Conservation (phyloP, 2,329 filamentous ascomycete genomes). For the Allantophomopsis cytisporea region DNA sequence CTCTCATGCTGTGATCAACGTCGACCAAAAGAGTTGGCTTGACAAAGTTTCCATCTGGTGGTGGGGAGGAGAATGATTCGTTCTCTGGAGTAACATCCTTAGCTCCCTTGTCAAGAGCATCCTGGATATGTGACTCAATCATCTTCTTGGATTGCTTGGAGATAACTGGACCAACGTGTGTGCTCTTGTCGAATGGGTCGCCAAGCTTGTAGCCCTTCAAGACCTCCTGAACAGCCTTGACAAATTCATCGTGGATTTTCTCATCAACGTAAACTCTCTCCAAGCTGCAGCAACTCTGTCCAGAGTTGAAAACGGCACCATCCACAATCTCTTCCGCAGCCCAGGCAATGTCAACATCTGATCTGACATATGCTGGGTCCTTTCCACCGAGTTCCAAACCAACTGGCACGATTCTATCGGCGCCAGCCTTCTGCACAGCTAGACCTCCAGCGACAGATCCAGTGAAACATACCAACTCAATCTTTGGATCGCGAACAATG, state of each 20-base stretch:
- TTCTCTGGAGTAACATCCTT: slow-evolving; percentile 76
- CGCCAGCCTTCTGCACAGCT: slow-evolving; percentile 71
- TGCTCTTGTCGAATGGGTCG: slow-evolving; percentile 68
- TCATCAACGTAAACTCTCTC: slow-evolving; percentile 87
- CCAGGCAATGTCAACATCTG: slow-evolving; percentile 81
- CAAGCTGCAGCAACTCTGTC: slow-evolving; percentile 92
- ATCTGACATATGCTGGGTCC: slow-evolving; percentile 79
- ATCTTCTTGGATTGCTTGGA: slow-evolving; percentile 65
- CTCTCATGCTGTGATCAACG: slow-evolving; percentile 69
- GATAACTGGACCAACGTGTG: slow-evolving; percentile 79
- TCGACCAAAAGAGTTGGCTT: slow-evolving; percentile 70
- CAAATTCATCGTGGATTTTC: slow-evolving; percentile 70
- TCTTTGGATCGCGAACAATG: slow-evolving; percentile 62
- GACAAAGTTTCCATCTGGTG: slow-evolving; percentile 76
- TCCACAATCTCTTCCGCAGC: slow-evolving; percentile 91
- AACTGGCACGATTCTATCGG: slow-evolving; percentile 73
- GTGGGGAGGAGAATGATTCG: slow-evolving; percentile 57
- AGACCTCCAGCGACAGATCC: slow-evolving; percentile 83
- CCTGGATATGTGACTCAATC: slow-evolving; percentile 67
- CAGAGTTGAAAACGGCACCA: slow-evolving; percentile 93
- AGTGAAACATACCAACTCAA: slow-evolving; percentile 82
- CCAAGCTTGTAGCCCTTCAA: slow-evolving; percentile 73
- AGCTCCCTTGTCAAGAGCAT: slow-evolving; percentile 74
- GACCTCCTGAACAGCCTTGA: slow-evolving; percentile 67
- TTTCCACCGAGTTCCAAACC: slow-evolving; percentile 90